Base-by-base conservation (phyloP, 345 rosid genomes). In the Citrus reticulata region DNA sequence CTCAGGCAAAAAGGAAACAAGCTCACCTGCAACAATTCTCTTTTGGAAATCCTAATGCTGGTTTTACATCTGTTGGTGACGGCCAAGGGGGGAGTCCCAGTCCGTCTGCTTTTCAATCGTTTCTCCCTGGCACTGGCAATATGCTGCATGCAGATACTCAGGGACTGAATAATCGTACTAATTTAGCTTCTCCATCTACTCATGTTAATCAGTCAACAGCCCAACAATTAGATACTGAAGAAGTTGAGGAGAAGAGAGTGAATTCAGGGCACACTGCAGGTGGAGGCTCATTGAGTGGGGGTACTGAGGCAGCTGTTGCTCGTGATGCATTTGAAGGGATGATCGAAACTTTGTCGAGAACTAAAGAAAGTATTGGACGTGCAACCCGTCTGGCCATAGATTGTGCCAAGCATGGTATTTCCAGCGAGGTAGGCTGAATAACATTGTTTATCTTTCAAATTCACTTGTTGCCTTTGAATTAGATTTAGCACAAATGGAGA, bases 311-410 rank as follows among this genome's bases (percentile, higher is more conserved):
- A 74, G 97, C 95, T 74, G 97, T 94, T 82, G 90, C 98, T 68
- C 92, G 97, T 70, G 99, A 96, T 87, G 90, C 98, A 77, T 93
- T 96, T 85, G 99, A 96, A 87, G 99, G 98, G 78, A 96, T 96
- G 99, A 86, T 94, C 81, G 99, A 93, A 93, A 96, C 98, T 73
- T 88, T 96, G 70, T 94, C 97, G 16, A 90, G 99, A 89, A 94
- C 97, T 37, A 94, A 91, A 85, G 99, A 96, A 82, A 96, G 98
- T 84, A 94, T 96, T 35, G 96, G 97, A 74, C 98, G 98, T 72
- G 98, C 98, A 49, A 93, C 98, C 55, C 98, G 99, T 73, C 94
- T 85, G 83, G 99, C 98, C 68, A 90, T 96, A 78, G 94, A 91
- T 74, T 96, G 99, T 90, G 97, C 98, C 79, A 94, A 94, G 87